Conservation (phyloP, 2,329 filamentous ascomycete species). For the Diaporthe eres region DNA sequence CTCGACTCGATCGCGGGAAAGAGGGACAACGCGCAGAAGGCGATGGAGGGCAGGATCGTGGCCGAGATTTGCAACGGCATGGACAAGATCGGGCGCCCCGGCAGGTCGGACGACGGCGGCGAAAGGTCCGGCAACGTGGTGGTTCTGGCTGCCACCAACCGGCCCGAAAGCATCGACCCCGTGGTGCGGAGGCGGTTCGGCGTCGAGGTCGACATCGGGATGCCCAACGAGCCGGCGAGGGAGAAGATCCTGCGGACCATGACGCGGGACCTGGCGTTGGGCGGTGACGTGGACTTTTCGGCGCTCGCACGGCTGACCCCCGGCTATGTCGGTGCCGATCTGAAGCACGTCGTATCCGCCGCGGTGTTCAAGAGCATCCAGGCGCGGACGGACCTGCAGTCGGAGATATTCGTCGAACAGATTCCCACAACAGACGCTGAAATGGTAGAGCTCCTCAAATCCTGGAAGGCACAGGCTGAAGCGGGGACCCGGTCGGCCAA, state of each 20-base stretch:
- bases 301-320: slow-evolving; percentile 86
- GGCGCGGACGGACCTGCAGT: slow-evolving; percentile 36
- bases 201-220: slow-evolving; percentile 87
- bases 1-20: slow-evolving; percentile 94
- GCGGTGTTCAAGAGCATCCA: slow-evolving; percentile 56
- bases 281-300: slow-evolving; percentile 79
- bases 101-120: slow-evolving; percentile 83
- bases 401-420: slow-evolving; percentile 30
- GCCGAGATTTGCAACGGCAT: slow-evolving; percentile 88
- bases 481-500: slow-evolving; percentile 8
- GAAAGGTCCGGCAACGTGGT: slow-evolving; percentile 86
- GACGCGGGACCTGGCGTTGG: slow-evolving; percentile 75
- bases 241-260: slow-evolving; percentile 83
- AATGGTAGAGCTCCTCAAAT: not conserved
- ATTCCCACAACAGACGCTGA: not conserved
- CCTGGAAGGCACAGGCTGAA: slow-evolving; percentile 3
- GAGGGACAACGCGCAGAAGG: slow-evolving; percentile 83
- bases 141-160: slow-evolving; percentile 91
- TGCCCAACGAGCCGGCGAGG: slow-evolving; percentile 84
- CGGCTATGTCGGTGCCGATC: slow-evolving; percentile 92
- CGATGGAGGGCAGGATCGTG: slow-evolving; percentile 91
- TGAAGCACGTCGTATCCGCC: slow-evolving; percentile 73
- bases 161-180: slow-evolving; percentile 88
- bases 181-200: slow-evolving; percentile 81
- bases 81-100: slow-evolving; percentile 82